Evolutionary conservation across 2,329 filamentous ascomycete genomes (phyloP), one percentile per base, ranked within the genome.

Genomic region (Colletotrichum orbiculare): DNA sequence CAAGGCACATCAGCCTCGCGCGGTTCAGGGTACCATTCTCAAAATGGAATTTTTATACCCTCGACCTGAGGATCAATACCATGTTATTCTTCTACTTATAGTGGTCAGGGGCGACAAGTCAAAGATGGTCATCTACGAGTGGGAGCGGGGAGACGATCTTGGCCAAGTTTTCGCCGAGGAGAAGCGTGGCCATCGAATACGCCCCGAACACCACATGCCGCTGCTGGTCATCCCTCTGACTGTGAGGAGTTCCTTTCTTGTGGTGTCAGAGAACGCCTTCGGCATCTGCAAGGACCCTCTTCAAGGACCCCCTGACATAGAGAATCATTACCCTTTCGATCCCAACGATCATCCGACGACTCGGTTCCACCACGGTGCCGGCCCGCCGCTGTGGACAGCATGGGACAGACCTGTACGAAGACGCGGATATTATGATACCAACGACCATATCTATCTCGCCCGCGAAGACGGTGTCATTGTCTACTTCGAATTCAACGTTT

Each of bases 11-110:
- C 73, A 77, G 15, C 72, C 81, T 15, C 81, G 83, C 9, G 69
- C 76, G 9, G 81, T 93, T 8, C 85, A 89, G 8, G 94, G 92
- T 1, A 83, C 89, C n/a, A 92, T 98, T 60, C 83, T 95, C 71
- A 91, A 93, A 70, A 89, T 97, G 83, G 91, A 94, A 25, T 99
- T 98, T 69, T 82, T 99, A 3, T 88, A 91, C 64, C 92, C 94
- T 8, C 83, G 84, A 9, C 77, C 85, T 0, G 84, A 87, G 57
- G 89, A 94, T 66, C 83, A 87, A 9, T 82, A 89, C 58, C 89
- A 89, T 70, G 86, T 96, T 47, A 89, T 96, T n/a, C 82, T 98
- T 4, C 80, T 97, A 10, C 79, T 97, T 46, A 83, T 90, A 15
- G 71, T 87, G 13, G 76, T 84, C 55, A 79, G 77, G 39, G 78